Evolutionary conservation across 2,329 filamentous ascomycete genomes (phyloP).

Genomic region (Capronia epimyces): DNA sequence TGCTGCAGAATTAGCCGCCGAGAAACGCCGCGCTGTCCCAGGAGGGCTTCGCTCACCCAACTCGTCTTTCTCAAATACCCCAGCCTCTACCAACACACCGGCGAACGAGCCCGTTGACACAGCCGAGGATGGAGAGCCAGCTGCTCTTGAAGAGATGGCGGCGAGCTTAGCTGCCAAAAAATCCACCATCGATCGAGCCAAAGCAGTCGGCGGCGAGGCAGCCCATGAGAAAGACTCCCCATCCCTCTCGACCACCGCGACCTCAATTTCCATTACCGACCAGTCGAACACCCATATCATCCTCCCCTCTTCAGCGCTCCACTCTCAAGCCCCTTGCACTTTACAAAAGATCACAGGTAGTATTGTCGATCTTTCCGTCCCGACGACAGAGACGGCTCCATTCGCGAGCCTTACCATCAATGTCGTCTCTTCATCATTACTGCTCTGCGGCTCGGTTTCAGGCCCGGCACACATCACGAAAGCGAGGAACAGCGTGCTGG

Average conservation of each 20-base stretch:
- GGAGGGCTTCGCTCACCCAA: conserved; percentile 38
- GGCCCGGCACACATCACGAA: conserved; percentile 80
- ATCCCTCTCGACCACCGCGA: conserved; percentile 58
- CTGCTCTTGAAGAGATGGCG: conserved; percentile 22
- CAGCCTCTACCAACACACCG: conserved; percentile 17
- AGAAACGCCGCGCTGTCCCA: conserved; percentile 43
- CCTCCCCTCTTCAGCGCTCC: conserved; percentile 64
- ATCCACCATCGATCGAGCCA: conserved; percentile 32
- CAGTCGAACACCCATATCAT: conserved; percentile 69
- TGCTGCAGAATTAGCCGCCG: conserved; percentile 50
- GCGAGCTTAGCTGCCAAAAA: background rate
- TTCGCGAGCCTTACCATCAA: conserved; percentile 69
- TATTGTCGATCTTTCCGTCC: conserved; percentile 73
- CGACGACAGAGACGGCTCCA: conserved; percentile 41
- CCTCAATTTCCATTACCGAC: conserved; percentile 58
- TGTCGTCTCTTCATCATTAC: conserved; percentile 62
- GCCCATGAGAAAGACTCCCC: conserved; percentile 35
- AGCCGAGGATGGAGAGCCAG: conserved; percentile 18
- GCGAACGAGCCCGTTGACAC: conserved; percentile 37
- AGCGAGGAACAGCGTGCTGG: conserved; percentile 60
- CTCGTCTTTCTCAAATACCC: conserved; percentile 31
- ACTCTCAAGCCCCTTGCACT: conserved; percentile 67
- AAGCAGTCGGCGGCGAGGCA: background rate
- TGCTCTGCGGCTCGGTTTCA: conserved; percentile 71
- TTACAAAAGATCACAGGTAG: conserved; percentile 65